Evolutionary conservation across 2,329 filamentous ascomycete genomes (phyloP), one percentile per base, ranked within the genome.

Genomic region (Rhynchosporium secalis): DNA sequence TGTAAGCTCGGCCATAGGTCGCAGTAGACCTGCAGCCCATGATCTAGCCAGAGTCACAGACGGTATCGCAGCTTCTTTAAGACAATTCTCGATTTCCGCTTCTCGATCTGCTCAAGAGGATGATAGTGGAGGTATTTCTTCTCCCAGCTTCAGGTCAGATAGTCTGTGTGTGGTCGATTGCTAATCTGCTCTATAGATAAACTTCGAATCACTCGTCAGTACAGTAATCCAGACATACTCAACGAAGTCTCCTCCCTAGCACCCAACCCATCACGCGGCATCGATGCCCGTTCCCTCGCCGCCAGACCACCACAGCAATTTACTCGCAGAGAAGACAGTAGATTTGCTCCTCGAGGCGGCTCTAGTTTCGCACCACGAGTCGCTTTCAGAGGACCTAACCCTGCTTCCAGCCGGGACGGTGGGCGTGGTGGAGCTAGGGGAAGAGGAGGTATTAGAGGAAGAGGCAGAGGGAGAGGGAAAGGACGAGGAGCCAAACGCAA

Each of bases 251-350:
- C 70, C 3, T 68, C 71, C 9, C 58, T 74, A 29, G 57, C 68
- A 15, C 63, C 69, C 4, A 64, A n/a, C 40, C 65, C 70, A 43
- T 36, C 64, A 26, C 62, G 68, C 36, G 73, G 72, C 29, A 63
- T 74, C 46, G 73, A 74, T 49, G 73, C 73, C 9, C 72, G 73
- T 28, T 69, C 72, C 29, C 63, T 75, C 10, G 73, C 70, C 54
- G 72, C 73, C 1, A 67, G 65, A 62, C 67, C 70, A 26, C 65
- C 68, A 7, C 58, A 60, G 63, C 46, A 52, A 9, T 66, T 72
- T 56, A 67, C 72, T 36, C 52, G 51, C 1, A 60, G 67, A 49
- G 36, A 67, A 6, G 64, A 66, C 38, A 48, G 48, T 10, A 51
- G 51, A 3, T 43, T 46, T 28, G 12, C 31, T 12, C 46, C 54